phyloP scores from a whole-genome alignment of 495 filamentous ascomycete species.

The Tuber borchii region DNA sequence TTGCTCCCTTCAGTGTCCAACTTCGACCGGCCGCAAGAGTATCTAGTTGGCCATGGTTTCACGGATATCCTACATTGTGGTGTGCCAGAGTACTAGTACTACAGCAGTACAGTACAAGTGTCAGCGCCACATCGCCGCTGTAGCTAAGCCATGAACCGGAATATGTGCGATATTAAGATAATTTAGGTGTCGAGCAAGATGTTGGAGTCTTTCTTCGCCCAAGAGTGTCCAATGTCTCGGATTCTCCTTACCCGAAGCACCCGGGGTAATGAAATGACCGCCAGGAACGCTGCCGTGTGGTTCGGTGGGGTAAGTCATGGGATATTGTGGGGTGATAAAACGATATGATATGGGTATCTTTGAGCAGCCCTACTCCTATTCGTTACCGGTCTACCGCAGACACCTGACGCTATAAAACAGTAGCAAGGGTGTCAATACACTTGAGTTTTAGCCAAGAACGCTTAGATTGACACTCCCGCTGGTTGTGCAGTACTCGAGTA shows the following conservation, averaged over 20 bases:
- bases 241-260: not conserved
- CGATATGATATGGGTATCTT: not conserved
- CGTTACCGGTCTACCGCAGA: not conserved
- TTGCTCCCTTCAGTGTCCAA: not conserved
- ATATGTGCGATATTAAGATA: not conserved
- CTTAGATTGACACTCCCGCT: not conserved
- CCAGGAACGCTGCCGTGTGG: not conserved
- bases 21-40: not conserved
- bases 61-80: not conserved
- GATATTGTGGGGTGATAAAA: not conserved
- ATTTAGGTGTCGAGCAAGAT: not conserved
- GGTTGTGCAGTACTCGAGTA: not conserved
- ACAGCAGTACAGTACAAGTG: not conserved
- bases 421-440: not conserved
- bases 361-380: not conserved
- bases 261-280: not conserved
- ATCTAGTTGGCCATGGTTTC: not conserved
- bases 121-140: not conserved
- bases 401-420: not conserved
- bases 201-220: not conserved
- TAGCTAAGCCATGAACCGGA: not conserved
- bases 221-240: not conserved
- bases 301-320: too few species aligned
- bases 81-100: not conserved
- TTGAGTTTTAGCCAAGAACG: not conserved